Base-by-base conservation (phyloP, 2,329 filamentous ascomycete species). In the Nigrospora oryzae region DNA sequence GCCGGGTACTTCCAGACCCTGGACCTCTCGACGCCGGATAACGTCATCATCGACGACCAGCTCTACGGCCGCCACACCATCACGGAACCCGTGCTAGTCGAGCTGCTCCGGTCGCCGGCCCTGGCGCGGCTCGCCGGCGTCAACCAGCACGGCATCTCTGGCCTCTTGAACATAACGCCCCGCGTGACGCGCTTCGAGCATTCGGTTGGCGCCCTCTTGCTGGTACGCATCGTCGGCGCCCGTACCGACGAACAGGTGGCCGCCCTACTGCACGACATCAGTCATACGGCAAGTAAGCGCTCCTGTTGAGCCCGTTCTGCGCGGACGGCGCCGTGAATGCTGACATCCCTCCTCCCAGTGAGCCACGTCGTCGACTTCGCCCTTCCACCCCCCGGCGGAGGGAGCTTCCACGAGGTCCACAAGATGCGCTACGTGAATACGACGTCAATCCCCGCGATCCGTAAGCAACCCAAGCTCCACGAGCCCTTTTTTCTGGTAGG, bases 291-390 rank as follows among this genome's bases (percentile, higher is more conserved):
- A 37, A 60, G 23, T 28, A 28, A 28, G 23, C 23, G 23, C 23
- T 10, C 4, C 23, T 10, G 23, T 28, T 6, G 23, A 2, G 5
- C 23, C 23, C 23, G 8, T 10, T 7, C 23, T 28, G 23, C 23
- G 4, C 10, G 23, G 23, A 7, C 23, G 23, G 7, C 23, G 23
- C 23, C 5, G 5, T 28, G 23, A 28, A 10, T 7, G 23, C 23
- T 28, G 23, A 28, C 23, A 7, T 10, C 23, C 10, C 5, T 28
- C 10, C 23, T 28, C 23, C 23, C 8, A 28, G 23, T 67, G 49
- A 67, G 64, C 46, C 63, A 68, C 50, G 64, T 67, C 31, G 58
- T 67, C 10, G 64, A 68, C 48, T 56, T 57, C 49, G 64, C 63
- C 6, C 53, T 68, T 12, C 60, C 60, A 3, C 52, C 61, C 38